Base-by-base conservation (phyloP, 2,329 filamentous ascomycete species). In the Aspergillus sp. region DNA sequence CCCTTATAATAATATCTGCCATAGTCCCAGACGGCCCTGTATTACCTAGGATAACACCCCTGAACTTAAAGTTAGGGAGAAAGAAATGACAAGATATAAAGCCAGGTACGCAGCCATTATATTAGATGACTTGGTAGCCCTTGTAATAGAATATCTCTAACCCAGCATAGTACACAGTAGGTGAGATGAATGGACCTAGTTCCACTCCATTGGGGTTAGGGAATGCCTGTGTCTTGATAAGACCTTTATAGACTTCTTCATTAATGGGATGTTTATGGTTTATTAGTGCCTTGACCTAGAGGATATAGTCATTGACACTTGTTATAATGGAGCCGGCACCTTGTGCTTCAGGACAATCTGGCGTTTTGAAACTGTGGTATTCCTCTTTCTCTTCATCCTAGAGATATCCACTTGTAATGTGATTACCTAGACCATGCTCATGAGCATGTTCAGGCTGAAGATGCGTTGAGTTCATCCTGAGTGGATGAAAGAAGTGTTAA, bases 241-340 rank as follows among this genome's bases (percentile, higher is more conserved):
- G 48, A 4, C 51, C 52, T 32, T 59, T 37, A 32, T 59, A 57
- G 26, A 61, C 31, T 5, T 48, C 44, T 11, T 51, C 37, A 5
- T 45, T 55, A 28, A 66, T 50, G 6, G 57, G 62, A 1, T 33
- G 42, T 41, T 59, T 48, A 9, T 53, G 56, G 30, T 59, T 34
- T 37, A 67, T 50, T 34, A 68, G 47, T 2, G 57, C 57, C 40
- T 55, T 51, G 6, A 65, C 48, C 33, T 45, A 68, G 40, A 52
- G 54, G 36, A 58, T 52, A 33, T 59, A 63, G 45, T 67, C 65
- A 33, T 51, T 55, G 10, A 50, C 57, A 31, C 56, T 59, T 5
- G 57, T 60, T 31, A 71, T 61, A 13, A 75, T 63, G n/a, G 62
- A 65, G 0, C 74, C 75, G 0, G 73, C 72, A 1, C 72, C 74